Conservation (phyloP, 1,284 basidiomycete genomes). For the Gomphus sp. region DNA sequence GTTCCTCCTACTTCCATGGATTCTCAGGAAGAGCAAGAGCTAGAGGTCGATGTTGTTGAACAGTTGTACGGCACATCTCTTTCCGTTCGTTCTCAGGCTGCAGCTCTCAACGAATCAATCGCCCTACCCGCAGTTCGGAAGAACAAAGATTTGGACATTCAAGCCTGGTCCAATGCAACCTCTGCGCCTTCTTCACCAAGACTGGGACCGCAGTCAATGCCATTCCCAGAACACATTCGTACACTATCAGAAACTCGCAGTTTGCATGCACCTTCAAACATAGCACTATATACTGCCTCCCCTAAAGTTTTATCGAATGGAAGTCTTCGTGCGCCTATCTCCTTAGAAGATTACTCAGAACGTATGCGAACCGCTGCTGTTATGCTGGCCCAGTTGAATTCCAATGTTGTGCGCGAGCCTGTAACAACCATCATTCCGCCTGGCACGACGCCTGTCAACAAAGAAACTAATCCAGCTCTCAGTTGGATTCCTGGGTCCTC, state of each 20-base stretch:
- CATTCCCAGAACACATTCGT: constrained; percentile 9
- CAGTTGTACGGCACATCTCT: constrained; percentile 80
- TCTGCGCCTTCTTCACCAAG: constrained; percentile 35
- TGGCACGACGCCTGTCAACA: constrained; percentile 20
- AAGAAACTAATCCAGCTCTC: constrained; percentile 21
- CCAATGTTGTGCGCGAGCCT: constrained; percentile 56
- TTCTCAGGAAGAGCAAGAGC: constrained; percentile 39
- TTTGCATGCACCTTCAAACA: neutral
- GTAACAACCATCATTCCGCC: constrained; percentile 27
- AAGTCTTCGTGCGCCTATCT: constrained; percentile 21
- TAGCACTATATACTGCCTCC: neutral
- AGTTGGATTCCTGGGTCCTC: constrained; percentile 61
- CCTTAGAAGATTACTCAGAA: constrained; percentile 94
- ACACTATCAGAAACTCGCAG: constrained; percentile 4
- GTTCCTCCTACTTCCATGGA: constrained; percentile 13
- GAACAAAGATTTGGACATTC: constrained; percentile 83
- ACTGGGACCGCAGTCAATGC: constrained; percentile 21
- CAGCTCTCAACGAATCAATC: constrained; percentile 74
- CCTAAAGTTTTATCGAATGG: constrained; percentile 5
- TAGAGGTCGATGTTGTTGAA: constrained; percentile 92
- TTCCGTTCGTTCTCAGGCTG: constrained; percentile 56
- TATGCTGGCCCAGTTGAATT: constrained; percentile 96
- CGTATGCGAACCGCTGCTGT: constrained; percentile 97
- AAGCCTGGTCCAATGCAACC: constrained; percentile 65
- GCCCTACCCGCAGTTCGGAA: constrained; percentile 74